A percentile compares a stretch with the other conserved stretches of the same genome.
phyloP scores from a whole-genome alignment of 2,329 filamentous ascomycete genomes.

The Trichoderma guizhouense region DNA sequence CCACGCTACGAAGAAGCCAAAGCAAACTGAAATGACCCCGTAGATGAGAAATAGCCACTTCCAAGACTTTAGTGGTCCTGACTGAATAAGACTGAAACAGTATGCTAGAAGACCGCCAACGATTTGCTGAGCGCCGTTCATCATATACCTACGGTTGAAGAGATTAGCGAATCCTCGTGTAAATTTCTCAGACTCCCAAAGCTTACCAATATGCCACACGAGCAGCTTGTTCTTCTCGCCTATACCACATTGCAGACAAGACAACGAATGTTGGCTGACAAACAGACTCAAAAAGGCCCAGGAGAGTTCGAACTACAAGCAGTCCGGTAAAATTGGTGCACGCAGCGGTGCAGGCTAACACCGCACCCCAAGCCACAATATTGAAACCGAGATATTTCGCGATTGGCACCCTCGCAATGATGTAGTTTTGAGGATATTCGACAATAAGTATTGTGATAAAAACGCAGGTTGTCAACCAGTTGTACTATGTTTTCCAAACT shows the following conservation, averaged over 20 bases:
- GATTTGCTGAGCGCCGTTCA: conserved; percentile 12
- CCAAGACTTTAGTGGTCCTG: neutral
- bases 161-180: neutral
- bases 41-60: conserved; percentile 5
- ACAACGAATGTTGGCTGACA: conserved; percentile 10
- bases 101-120: conserved; percentile 10
- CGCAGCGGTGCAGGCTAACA: conserved; percentile 4
- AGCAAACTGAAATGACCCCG: neutral
- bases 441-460: conserved; percentile 7
- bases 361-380: conserved; percentile 3
- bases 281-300: conserved; percentile 9
- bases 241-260: conserved; percentile 10
- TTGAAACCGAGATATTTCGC: conserved; percentile 10
- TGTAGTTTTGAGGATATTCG: conserved; percentile 12
- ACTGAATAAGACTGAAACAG: conserved; percentile 5
- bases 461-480: conserved; percentile 5
- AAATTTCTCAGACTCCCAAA: neutral
- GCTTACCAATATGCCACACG: conserved; percentile 2
- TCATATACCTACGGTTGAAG: conserved; percentile 1
- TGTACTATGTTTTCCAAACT: neutral
- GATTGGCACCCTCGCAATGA: neutral
- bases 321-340: neutral
- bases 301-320: neutral
- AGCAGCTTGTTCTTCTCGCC: conserved; percentile 3
- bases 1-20: conserved; percentile 6